Percentiles rank a stretch among this genome's conserved stretches.
Evolutionary conservation across 148 eudicot species (phyloP).

Genomic region (Chenopodium formosanum): DNA sequence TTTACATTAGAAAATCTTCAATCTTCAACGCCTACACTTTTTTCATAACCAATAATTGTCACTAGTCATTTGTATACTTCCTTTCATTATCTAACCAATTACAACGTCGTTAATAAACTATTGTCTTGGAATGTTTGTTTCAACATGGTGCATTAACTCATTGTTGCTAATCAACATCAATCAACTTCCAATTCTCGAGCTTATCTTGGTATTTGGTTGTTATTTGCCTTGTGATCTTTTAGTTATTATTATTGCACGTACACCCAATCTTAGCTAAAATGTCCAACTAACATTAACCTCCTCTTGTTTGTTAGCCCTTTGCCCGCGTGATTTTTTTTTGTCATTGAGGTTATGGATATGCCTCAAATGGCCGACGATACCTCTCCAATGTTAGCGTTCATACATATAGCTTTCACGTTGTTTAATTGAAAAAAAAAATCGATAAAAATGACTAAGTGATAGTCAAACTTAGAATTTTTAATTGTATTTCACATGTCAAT

Average conservation of each 20-base stretch:
- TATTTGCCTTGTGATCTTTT: background rate
- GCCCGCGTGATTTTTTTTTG: slow-evolving; percentile 1
- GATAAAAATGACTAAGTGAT: too few relatives aligned
- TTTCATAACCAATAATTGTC: background rate
- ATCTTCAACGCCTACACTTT: background rate
- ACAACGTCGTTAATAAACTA: background rate
- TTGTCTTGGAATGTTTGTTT: slow-evolving; percentile 3
- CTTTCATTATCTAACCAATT: background rate
- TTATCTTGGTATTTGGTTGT: background rate
- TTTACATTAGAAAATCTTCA: background rate
- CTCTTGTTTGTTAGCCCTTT: background rate
- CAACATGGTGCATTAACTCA: background rate
- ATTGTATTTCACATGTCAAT: too few relatives aligned
- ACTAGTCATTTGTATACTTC: background rate
- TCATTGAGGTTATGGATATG: background rate
- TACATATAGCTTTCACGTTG: background rate
- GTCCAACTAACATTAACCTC: background rate
- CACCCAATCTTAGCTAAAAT: background rate
- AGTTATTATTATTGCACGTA: background rate
- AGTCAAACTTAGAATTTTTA: too few relatives aligned
- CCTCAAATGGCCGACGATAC: background rate
- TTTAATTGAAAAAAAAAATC: too few relatives aligned
- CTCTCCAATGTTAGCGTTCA: background rate
- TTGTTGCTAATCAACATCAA: background rate
- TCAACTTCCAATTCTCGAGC: background rate